A percentile compares a stretch with the other conserved stretches of the same genome.
Evolutionary conservation across 2,329 filamentous ascomycete species (phyloP).

Genomic region (Exophiala lecanii-corni): DNA sequence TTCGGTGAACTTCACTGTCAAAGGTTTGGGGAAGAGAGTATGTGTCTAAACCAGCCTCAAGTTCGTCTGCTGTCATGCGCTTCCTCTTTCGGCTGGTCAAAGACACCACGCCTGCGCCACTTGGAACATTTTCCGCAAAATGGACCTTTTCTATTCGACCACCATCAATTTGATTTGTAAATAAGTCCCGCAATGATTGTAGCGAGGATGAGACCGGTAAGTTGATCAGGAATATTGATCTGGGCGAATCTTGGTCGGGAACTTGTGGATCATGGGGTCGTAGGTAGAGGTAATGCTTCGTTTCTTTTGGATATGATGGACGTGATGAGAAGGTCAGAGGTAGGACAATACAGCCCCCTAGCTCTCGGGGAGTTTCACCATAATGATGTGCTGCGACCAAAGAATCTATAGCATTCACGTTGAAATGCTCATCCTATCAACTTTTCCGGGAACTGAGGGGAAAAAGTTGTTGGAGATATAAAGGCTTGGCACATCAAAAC

Average conservation of each 20-base stretch:
- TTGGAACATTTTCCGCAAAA: constrained; percentile 50
- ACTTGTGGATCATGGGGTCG: constrained; percentile 77
- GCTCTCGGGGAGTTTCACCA: constrained; percentile 37
- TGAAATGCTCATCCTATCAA: neutral
- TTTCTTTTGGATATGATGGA: constrained; percentile 57
- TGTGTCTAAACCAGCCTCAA: constrained; percentile 53
- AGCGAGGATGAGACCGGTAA: constrained; percentile 79
- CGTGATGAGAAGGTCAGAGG: constrained; percentile 61
- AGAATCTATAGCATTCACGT: neutral
- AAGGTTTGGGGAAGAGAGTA: constrained; percentile 66
- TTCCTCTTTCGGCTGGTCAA: constrained; percentile 50
- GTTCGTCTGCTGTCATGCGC: constrained; percentile 46
- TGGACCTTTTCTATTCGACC: constrained; percentile 72
- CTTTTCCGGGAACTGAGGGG: no score
- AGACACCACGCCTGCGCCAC: constrained; percentile 15
- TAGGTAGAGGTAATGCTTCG: constrained; percentile 80
- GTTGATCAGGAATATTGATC: constrained; percentile 88
- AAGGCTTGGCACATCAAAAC: neutral
- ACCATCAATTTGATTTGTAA: constrained; percentile 67
- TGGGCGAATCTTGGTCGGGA: constrained; percentile 65
- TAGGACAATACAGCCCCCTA: constrained; percentile 64
- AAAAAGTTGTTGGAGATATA: neutral
- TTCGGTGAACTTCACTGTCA: constrained; percentile 64
- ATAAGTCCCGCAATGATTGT: constrained; percentile 68
- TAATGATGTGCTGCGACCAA: constrained; percentile 23